Evolutionary conservation across 1,139 yeast species (phyloP), one percentile per base, ranked within the genome.

Genomic region (Yamadazyma mexicana): DNA sequence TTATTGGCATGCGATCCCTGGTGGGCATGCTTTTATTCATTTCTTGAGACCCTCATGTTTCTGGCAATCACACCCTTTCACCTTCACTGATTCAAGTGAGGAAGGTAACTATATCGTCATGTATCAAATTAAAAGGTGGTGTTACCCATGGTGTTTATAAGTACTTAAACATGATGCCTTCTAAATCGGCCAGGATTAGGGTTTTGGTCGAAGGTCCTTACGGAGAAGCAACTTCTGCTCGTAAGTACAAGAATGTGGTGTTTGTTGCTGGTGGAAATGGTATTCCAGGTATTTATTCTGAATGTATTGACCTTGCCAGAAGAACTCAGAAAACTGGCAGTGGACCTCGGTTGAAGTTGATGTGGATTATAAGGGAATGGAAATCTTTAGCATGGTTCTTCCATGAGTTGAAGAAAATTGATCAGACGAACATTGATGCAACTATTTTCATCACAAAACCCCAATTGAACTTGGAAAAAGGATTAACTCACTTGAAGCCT

Each of bases 301-400:
- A 56, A 42, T 42, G 49, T 35, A 43, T 52, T 37, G 56, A 52
- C 34, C 37, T 54, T 17, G 42, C 52, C 7, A 50, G 49, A 38
- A 49, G 37, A 27, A 48, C 45, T 29, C 36, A 36, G 15, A 38
- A 42, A 17, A 42, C 40, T 26, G 31, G 31, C 18, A 31, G 41
- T 34, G 40, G 41, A 14, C 46, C 46, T 14, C 36, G 45, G 30
- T 38, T 48, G 31, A 53, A 52, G 38, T 48, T 55, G 27, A 40
- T 52, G 18, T 79, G 85, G 85, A 62, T 73, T 14, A 60, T 75
- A 8, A 63, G 74, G 39, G 73, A 71, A 43, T 56, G 59, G 39
- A 59, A 59, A 25, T 57, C 73, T 2, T 50, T 77, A 30, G 50
- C 56, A 3, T 75, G 80, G 79, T 76, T 77, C 52, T 56, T 53